Evolutionary conservation across 192 early-diverging fungal species (phyloP), one percentile per base, ranked within the genome.

Genomic region (Backusella liffmaniae): DNA sequence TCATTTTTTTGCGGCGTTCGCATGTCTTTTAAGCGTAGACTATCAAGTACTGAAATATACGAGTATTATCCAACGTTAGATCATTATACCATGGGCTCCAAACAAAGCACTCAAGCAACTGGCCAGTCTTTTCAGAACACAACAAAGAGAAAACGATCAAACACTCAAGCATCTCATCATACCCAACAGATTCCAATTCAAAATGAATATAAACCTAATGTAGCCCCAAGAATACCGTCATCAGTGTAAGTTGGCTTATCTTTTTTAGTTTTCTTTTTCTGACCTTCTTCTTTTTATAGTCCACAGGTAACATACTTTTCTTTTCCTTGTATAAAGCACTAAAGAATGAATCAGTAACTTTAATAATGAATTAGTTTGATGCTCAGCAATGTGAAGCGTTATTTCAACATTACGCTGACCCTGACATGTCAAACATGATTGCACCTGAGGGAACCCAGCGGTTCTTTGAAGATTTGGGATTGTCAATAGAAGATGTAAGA

Each of bases 401-500:
- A 73, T 81, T 77, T 70, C 39, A 81, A 35, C 46, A 70, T 13
- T 81, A 81, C 67, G 21, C 56, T 41, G 80, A 82, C 41, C 62
- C 71, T 34, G 77, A 78, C 26, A 62, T 46, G 29, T 46, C 42
- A 36, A 36, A 70, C 16, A 74, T 35, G 5, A 82, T 82, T 21
- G 66, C 74, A 70, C 80, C 77, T 21, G 80, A 82, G 30, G 74
- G 74, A 41, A 76, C 70, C 18, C 73, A 73, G n/a, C 69, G 49
- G 30, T 78, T 82, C 49, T 76, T 78, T 36, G 59, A 68, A 4
- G 80, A 82, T 49, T 6, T 82, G 15, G 80, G 71, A 9, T 30
- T 77, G 18, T 71, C 72, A 8, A 37, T 82, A n/a, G 80, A 82
- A 44, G 74, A 74, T 74, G 80, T 82, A 76, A 75, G 76, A 49